Evolutionary conservation across 306 rosid genomes (phyloP).

Genomic region (Malus orientalis): DNA sequence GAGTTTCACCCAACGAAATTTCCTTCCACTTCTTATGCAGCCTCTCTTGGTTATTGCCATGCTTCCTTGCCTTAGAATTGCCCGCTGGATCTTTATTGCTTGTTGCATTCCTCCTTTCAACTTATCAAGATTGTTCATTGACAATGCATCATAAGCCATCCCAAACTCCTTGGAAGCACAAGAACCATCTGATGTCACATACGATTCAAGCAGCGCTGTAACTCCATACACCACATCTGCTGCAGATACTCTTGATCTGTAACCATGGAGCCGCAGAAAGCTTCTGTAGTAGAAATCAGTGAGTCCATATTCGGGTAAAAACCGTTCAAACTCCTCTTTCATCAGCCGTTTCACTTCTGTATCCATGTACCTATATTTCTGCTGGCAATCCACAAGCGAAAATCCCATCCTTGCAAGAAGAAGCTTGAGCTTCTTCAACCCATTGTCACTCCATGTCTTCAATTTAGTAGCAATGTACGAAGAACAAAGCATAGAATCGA

Average conservation of each 20-base stretch:
- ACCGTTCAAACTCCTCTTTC: slow-evolving; percentile 71
- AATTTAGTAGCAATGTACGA: slow-evolving; percentile 76
- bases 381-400: slow-evolving; percentile 86
- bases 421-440: slow-evolving; percentile 80
- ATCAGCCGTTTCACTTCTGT: slow-evolving; percentile 78
- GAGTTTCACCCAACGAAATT: slow-evolving; percentile 85
- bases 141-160: slow-evolving; percentile 78
- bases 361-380: slow-evolving; percentile 88
- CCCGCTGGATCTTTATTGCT: slow-evolving; percentile 79
- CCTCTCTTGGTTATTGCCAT: slow-evolving; percentile 71
- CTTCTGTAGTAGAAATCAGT: slow-evolving; percentile 85
- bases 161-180: slow-evolving; percentile 80
- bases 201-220: slow-evolving; percentile 88
- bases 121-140: slow-evolving; percentile 64
- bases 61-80: slow-evolving; percentile 91
- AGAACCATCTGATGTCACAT: slow-evolving; percentile 61
- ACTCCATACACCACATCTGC: slow-evolving; percentile 99
- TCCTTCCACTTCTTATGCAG: slow-evolving; percentile 79
- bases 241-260: slow-evolving; percentile 81
- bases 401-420: slow-evolving; percentile 92
- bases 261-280: slow-evolving; percentile 65
- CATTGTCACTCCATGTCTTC: slow-evolving; percentile 98
- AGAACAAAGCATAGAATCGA: slow-evolving; percentile 88
- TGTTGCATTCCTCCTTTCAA: slow-evolving; percentile 81
- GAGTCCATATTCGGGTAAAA: slow-evolving; percentile 78